Evolutionary conservation across 2,329 filamentous ascomycete genomes (phyloP).

Genomic region (Ophiocordyceps camponoti-floridani): DNA sequence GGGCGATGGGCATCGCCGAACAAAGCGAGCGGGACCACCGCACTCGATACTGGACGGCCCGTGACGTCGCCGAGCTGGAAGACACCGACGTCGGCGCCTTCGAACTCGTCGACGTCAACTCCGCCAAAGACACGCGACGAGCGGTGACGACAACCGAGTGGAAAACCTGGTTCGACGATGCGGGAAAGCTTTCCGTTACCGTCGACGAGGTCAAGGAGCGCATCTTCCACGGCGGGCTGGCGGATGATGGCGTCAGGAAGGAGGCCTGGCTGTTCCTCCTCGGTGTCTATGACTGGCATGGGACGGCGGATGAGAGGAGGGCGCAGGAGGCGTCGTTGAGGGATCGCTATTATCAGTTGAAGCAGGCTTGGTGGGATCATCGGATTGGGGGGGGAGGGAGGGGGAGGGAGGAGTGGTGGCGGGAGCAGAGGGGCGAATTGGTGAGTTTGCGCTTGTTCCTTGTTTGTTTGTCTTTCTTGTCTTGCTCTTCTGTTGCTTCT

Average conservation of each 20-base stretch:
- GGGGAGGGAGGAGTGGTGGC: slow-evolving; percentile 91
- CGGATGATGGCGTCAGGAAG: slow-evolving; percentile 82
- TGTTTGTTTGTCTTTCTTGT: too few species aligned
- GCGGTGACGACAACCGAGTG: slow-evolving; percentile 71
- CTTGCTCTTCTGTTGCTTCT: too few species aligned
- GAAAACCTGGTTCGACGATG: slow-evolving; percentile 71
- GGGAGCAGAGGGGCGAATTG: slow-evolving; percentile 88
- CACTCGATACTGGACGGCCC: slow-evolving; percentile 81
- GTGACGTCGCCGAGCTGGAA: slow-evolving; percentile 83
- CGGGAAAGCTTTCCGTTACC: slow-evolving; percentile 60
- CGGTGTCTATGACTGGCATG: slow-evolving; percentile 87
- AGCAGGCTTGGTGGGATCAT: slow-evolving; percentile 95
- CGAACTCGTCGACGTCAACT: slow-evolving; percentile 73
- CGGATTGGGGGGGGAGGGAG: slow-evolving; percentile 60
- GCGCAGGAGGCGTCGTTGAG: slow-evolving; percentile 68
- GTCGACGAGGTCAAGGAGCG: slow-evolving; percentile 89
- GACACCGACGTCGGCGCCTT: slow-evolving; percentile 92
- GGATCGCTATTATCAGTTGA: slow-evolving; percentile 87
- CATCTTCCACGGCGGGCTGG: slow-evolving; percentile 87
- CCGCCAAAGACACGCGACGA: slow-evolving; percentile 55
- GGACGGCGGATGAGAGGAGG: slow-evolving; percentile 67
- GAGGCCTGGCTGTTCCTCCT: slow-evolving; percentile 93
- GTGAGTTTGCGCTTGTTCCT: too few species aligned
- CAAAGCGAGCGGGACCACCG: slow-evolving; percentile 80
- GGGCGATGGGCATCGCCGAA: slow-evolving; percentile 98